These are phyloP conservation scores for Arabidopsis suecica DNA, from an alignment of 345 rosid species.

Conservation along the genomic window DNA sequence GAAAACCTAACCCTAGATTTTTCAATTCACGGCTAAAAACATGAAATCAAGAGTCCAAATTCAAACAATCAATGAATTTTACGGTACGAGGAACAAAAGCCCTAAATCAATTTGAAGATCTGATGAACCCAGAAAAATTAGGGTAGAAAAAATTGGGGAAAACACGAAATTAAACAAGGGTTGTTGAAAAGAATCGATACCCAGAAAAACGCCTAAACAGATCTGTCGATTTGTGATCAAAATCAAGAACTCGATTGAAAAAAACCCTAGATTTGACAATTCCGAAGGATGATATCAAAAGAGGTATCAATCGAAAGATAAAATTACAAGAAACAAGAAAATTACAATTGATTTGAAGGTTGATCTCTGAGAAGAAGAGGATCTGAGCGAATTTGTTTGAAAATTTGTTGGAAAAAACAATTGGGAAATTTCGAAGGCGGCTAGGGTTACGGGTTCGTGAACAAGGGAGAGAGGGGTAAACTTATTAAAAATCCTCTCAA, in stretches of 20 bases:
- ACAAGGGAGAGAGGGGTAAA: constrained; percentile 30
- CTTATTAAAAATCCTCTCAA: constrained; percentile 36
- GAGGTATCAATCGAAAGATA: constrained; percentile 40
- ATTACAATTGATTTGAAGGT: constrained; percentile 41
- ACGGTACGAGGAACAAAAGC: constrained; percentile 3
- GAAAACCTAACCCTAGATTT: constrained; percentile 54
- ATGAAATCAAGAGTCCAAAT: constrained; percentile 32
- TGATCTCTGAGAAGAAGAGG: constrained; percentile 35
- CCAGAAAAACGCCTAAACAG: constrained; percentile 3
- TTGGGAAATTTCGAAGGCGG: constrained; percentile 35
- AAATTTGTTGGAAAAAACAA: neutral
- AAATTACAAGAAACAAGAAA: constrained; percentile 31
- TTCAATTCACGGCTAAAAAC: constrained; percentile 34
- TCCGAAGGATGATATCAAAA: constrained; percentile 20
- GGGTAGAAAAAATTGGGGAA: constrained; percentile 15
- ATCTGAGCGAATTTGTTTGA: constrained; percentile 34
- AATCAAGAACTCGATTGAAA: constrained; percentile 13
- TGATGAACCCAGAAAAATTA: constrained; percentile 19
- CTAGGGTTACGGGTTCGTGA: constrained; percentile 46
- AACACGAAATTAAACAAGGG: constrained; percentile 14
- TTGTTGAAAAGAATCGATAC: constrained; percentile 6
- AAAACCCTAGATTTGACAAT: constrained; percentile 34
- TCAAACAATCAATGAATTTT: neutral
- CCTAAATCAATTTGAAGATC: constrained; percentile 37
- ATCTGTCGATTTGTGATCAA: constrained; percentile 23